A percentile compares a stretch with the other conserved stretches of the same genome.
phyloP scores from a whole-genome alignment of 768 basidiomycete genomes.

The Lactarius trivialis region DNA sequence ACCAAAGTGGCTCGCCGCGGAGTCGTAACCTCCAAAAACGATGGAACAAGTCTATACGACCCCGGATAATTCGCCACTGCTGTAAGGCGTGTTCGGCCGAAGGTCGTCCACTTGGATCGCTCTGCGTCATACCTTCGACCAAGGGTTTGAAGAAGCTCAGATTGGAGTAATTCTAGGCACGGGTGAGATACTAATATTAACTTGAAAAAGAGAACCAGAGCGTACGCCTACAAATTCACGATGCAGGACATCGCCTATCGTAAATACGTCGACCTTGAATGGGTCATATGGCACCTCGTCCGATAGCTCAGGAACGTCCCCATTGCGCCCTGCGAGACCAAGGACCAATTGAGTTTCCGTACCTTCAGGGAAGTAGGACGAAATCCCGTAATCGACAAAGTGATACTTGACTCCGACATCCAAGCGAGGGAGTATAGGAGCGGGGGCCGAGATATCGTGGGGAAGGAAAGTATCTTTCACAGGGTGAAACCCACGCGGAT shows the following conservation, averaged over 20 bases:
- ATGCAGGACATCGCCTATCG: slow-evolving; percentile 6
- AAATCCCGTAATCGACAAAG: slow-evolving; percentile 17
- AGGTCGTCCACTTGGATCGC: background rate
- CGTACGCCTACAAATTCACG: background rate
- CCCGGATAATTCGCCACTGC: slow-evolving; percentile 6
- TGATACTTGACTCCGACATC: slow-evolving; percentile 11
- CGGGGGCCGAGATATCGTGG: background rate
- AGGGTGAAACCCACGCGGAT: slow-evolving; percentile 16
- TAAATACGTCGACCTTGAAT: slow-evolving; percentile 23
- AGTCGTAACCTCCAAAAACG: slow-evolving; percentile 6
- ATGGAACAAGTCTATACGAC: background rate
- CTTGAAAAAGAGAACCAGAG: background rate
- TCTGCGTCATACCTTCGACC: slow-evolving; percentile 4
- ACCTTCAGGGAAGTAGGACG: background rate
- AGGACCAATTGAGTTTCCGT: background rate
- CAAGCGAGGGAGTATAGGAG: background rate
- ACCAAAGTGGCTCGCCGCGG: background rate
- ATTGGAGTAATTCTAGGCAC: slow-evolving; percentile 1
- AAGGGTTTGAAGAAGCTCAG: background rate
- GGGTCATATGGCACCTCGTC: slow-evolving; percentile 16
- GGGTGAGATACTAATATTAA: background rate
- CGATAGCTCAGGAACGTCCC: slow-evolving; percentile 19
- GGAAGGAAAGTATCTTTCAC: slow-evolving; percentile 1
- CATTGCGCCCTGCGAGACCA: slow-evolving; percentile 6
- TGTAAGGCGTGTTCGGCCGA: background rate